Conservation (phyloP, 2,329 filamentous ascomycete genomes). For the Aureobasidium lini region DNA sequence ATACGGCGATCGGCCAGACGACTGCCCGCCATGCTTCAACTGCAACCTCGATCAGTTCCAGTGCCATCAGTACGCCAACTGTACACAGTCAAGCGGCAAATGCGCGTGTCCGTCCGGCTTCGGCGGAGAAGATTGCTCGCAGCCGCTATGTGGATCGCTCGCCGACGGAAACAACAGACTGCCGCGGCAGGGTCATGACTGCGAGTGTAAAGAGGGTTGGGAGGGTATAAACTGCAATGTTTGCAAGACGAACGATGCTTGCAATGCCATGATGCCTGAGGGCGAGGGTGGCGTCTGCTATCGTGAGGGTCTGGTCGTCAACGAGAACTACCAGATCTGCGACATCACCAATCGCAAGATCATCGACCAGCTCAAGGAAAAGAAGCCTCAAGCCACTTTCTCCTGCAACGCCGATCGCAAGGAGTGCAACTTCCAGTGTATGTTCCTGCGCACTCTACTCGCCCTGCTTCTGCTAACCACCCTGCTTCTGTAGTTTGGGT, state of each 20-base stretch:
- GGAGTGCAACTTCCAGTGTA: slow-evolving; percentile 92
- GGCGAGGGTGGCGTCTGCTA: slow-evolving; percentile 83
- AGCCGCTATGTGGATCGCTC: slow-evolving; percentile 84
- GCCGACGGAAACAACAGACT: slow-evolving; percentile 72
- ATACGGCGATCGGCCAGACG: slow-evolving; percentile 64
- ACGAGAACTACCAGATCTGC: slow-evolving; percentile 96
- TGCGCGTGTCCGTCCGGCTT: slow-evolving; percentile 89
- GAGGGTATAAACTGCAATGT: slow-evolving; percentile 95
- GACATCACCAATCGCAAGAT: slow-evolving; percentile 97
- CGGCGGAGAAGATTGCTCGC: slow-evolving; percentile 85
- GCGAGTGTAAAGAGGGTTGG: slow-evolving; percentile 90
- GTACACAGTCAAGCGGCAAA: slow-evolving; percentile 84
- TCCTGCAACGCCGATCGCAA: slow-evolving; percentile 68
- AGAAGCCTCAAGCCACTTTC: slow-evolving; percentile 90
- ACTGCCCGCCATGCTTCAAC: slow-evolving; percentile 92
- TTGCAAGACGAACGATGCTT: slow-evolving; percentile 75
- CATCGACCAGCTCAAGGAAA: slow-evolving; percentile 71
- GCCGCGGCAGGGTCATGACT: slow-evolving; percentile 62
- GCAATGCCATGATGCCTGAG: slow-evolving; percentile 79
- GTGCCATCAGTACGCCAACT: slow-evolving; percentile 84
- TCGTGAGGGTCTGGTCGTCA: slow-evolving; percentile 79
- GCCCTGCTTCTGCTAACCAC: slow-evolving; percentile 22
- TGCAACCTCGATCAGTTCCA: slow-evolving; percentile 88
- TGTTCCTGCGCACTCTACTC: slow-evolving; percentile 26
- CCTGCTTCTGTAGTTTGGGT: slow-evolving; percentile 99